Evolutionary conservation across 495 filamentous ascomycete species (phyloP), one percentile per base, ranked within the genome.

Genomic region (Articulospora tetracladia): DNA sequence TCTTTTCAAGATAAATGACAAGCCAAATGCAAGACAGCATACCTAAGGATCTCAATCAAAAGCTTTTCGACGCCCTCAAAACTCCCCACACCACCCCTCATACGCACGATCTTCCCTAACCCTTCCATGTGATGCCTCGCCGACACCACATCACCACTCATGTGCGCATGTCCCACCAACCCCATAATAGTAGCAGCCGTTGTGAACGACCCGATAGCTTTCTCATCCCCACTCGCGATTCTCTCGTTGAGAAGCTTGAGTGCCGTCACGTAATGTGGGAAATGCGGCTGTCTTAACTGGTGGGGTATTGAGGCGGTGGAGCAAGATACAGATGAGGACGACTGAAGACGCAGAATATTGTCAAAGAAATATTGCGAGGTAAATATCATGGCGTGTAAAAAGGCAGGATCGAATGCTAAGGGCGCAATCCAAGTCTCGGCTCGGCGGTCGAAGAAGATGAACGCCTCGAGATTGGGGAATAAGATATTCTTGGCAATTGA

Each of bases 331-430:
- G 13, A 32, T 32, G 30, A 32, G 30, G 30, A 4, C 30, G 30
- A 32, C 30, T 32, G 39, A 3, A 7, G 15, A 44, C 8, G 17
- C n/a, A 24, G 28, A 27, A 24, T 17, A 17, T 39, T 34, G 44
- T 34, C 15, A 24, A 58, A 58, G 53, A 73, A 77, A 47, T 57
- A 55, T 44, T 73, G 69, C 10, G 72, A 60, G 0, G 66, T 68
- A 56, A 72, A 73, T n/a, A 71, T 65, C 61, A 72, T 71, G 48
- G 70, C 60, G 57, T 77, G 72, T 1, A 79, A 68, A 48, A 72
- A 78, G 27, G 70, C 72, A 11, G 70, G 55, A 50, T 78, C 73
- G 17, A 62, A 13, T 3, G 65, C 60, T 13, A 79, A 54, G 11
- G 73, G 67, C 12, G 68, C 70, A 36, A 76, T 60, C 69, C 70